Percentiles rank a stretch among this genome's conserved stretches.
phyloP scores from a whole-genome alignment of 331 rosid genomes.

The Dryas integrifolia region DNA sequence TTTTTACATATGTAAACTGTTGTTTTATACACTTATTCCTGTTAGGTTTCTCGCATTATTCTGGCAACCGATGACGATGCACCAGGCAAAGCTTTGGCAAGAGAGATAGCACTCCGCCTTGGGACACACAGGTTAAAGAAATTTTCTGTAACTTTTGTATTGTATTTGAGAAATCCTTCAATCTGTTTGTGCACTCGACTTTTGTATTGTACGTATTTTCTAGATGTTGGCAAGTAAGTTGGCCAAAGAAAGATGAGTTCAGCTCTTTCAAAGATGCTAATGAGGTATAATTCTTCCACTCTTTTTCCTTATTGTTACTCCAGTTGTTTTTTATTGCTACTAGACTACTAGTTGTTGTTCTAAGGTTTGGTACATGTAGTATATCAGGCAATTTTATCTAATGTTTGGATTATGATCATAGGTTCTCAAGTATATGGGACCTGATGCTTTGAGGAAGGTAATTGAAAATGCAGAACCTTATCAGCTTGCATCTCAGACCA shows the following conservation, averaged over 20 bases:
- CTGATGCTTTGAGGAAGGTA: conserved; percentile 58
- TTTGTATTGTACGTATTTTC: background rate
- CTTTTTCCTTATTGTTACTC: background rate
- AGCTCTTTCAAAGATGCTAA: conserved; percentile 64
- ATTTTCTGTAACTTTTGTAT: conserved; percentile 1
- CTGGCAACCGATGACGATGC: conserved; percentile 81
- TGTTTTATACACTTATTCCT: conserved; percentile 2
- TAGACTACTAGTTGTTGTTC: background rate
- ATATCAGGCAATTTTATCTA: conserved; percentile 16
- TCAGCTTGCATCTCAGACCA: conserved; percentile 8
- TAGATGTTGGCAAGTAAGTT: conserved; percentile 79
- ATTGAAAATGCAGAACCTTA: conserved; percentile 57
- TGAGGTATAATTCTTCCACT: conserved; percentile 32
- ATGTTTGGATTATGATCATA: conserved; percentile 11
- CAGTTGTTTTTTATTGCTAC: background rate
- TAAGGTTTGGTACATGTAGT: background rate
- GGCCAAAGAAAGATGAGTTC: conserved; percentile 77
- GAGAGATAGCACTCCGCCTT: conserved; percentile 81
- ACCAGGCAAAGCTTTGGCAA: conserved; percentile 85
- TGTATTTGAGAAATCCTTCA: conserved; percentile 19
- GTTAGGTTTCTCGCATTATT: conserved; percentile 64
- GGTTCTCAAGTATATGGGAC: conserved; percentile 66
- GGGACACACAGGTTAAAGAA: conserved; percentile 63
- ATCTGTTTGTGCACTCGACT: background rate
- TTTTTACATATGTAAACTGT: background rate